Conservation (phyloP, 2,329 filamentous ascomycete genomes). For the Aspergillus ruber region DNA sequence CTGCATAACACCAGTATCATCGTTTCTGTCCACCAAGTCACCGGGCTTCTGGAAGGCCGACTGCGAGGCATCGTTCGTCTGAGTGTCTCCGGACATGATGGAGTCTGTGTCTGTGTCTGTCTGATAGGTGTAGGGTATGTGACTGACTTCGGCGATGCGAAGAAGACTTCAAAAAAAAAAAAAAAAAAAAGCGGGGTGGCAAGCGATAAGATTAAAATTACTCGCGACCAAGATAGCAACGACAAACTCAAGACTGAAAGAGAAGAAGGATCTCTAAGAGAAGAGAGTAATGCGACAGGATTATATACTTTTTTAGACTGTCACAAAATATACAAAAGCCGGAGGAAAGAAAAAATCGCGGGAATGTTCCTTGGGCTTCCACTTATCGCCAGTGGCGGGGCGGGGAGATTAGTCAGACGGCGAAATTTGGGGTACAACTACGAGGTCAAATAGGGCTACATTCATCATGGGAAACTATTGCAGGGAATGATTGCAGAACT, state of each 20-base stretch:
- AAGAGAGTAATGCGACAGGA: not conserved
- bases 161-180: not conserved
- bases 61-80: slow-evolving; percentile 15
- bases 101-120: not conserved
- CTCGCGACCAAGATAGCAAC: not conserved
- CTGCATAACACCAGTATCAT: slow-evolving; percentile 39
- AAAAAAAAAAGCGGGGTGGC: not conserved
- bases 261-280: not conserved
- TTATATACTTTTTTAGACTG: not conserved
- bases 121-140: not conserved
- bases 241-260: not conserved
- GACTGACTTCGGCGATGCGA: not conserved
- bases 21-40: slow-evolving; percentile 32
- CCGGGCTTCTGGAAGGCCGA: slow-evolving; percentile 35
- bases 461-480: no score
- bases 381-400: slow-evolving; percentile 17
- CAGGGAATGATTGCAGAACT: no score
- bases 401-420: slow-evolving; percentile 7
- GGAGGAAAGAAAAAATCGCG: slow-evolving; percentile 16
- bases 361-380: slow-evolving; percentile 27
- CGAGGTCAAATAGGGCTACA: not conserved
- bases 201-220: not conserved
- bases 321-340: slow-evolving; percentile 1
- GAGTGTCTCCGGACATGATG: slow-evolving; percentile 23
- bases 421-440: not conserved